phyloP scores from a whole-genome alignment of 2,329 filamentous ascomycete genomes.

The Neodidymelliopsis sp. region DNA sequence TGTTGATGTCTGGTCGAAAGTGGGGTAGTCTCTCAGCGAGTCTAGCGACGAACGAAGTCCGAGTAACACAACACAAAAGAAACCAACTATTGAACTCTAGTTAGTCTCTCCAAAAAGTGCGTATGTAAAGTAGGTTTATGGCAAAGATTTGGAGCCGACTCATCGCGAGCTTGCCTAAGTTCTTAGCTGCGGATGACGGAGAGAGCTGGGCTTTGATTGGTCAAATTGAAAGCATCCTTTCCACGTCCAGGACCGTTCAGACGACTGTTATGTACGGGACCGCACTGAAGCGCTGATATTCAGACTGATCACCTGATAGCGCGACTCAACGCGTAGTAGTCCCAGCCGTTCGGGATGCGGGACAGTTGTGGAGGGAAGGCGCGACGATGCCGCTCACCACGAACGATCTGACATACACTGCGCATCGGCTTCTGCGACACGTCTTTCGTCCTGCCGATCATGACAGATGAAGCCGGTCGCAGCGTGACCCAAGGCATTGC shows the following conservation, averaged over 20 bases:
- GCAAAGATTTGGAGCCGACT: constrained; percentile 5
- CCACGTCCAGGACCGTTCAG: too few relatives aligned
- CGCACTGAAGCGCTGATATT: neutral
- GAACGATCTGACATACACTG: neutral
- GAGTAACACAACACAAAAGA: neutral
- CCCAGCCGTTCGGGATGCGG: neutral
- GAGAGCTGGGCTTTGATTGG: constrained; percentile 29
- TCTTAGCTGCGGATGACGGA: constrained; percentile 8
- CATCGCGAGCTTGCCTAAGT: constrained; percentile 6
- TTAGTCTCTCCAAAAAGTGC: neutral
- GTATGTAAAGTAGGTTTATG: constrained; percentile 1
- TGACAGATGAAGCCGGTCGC: neutral
- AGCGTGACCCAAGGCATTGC: constrained; percentile 41
- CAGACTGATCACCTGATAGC: constrained; percentile 23
- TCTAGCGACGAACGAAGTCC: neutral
- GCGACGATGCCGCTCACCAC: constrained; percentile 23
- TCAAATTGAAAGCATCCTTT: constrained; percentile 32
- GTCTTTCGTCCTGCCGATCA: neutral
- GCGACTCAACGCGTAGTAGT: neutral
- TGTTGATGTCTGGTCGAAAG: neutral
- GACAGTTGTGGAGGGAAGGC: constrained; percentile 24
- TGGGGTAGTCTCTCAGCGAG: neutral
- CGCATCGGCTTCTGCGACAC: neutral
- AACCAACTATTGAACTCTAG: neutral
- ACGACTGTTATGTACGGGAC: too few relatives aligned